These are phyloP conservation scores for Cornus controversa DNA, from an alignment of 148 eudicot genomes.

Conservation along the genomic window DNA sequence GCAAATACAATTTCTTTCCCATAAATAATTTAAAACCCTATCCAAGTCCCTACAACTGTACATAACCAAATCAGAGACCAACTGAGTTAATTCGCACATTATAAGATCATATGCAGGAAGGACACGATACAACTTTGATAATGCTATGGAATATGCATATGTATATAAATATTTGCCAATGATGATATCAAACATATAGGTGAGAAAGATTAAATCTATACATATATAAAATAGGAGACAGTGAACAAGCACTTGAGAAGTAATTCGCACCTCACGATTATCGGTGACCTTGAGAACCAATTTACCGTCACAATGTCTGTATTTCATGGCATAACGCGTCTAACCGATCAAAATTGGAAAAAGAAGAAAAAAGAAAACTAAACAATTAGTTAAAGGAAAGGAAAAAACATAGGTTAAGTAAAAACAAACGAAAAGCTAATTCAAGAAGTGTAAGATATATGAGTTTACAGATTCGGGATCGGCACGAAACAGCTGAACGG, in stretches of 20 bases:
- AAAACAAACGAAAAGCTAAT: neutral
- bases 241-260: neutral
- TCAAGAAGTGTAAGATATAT: neutral
- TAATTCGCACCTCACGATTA: constrained; percentile 59
- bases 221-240: neutral
- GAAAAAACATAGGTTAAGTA: no score
- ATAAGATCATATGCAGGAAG: neutral
- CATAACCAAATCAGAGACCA: neutral
- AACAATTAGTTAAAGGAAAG: neutral
- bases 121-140: neutral
- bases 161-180: neutral
- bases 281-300: constrained; percentile 95
- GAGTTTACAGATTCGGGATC: constrained; percentile 64
- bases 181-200: neutral
- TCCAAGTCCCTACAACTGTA: no score
- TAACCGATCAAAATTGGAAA: constrained; percentile 2
- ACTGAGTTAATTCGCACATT: neutral
- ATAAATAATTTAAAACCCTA: no score
- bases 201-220: no score
- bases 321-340: constrained; percentile 87
- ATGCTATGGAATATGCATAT: no score
- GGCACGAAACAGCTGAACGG: constrained; percentile 70
- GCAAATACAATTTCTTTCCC: no score
- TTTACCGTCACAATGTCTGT: constrained; percentile 87
- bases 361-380: neutral